Evolutionary conservation across 2,329 filamentous ascomycete genomes (phyloP).

Genomic region (Apiospora rasikravindrae): DNA sequence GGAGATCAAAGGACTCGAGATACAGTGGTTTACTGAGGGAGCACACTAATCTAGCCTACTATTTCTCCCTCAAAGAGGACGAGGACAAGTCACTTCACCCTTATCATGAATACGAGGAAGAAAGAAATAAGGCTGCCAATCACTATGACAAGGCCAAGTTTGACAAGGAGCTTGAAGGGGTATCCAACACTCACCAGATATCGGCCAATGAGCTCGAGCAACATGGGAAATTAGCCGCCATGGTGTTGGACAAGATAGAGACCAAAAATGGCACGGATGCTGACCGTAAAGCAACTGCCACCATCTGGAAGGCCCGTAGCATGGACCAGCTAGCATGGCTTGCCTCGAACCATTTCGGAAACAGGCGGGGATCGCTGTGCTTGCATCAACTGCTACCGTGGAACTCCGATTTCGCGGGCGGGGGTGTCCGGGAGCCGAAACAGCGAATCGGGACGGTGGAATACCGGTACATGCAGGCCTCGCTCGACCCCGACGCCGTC

Average conservation of each 20-base stretch:
- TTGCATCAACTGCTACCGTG: neutral
- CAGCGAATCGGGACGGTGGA: neutral
- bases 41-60: neutral
- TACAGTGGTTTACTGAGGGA: neutral
- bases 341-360: neutral
- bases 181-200: neutral
- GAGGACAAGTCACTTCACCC: neutral
- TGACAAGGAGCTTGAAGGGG: neutral
- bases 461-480: neutral
- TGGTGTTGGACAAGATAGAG: neutral
- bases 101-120: neutral
- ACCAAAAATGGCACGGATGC: neutral
- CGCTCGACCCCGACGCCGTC: neutral
- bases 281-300: neutral
- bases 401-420: neutral
- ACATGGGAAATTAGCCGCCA: neutral
- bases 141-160: neutral
- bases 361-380: neutral
- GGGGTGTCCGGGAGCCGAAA: neutral
- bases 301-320: neutral
- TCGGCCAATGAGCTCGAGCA: neutral
- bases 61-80: neutral
- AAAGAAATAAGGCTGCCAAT: neutral
- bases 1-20: neutral
- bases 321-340: slow-evolving; percentile 1